phyloP scores from a whole-genome alignment of 1,284 basidiomycete genomes.

The Puccinia horiana region DNA sequence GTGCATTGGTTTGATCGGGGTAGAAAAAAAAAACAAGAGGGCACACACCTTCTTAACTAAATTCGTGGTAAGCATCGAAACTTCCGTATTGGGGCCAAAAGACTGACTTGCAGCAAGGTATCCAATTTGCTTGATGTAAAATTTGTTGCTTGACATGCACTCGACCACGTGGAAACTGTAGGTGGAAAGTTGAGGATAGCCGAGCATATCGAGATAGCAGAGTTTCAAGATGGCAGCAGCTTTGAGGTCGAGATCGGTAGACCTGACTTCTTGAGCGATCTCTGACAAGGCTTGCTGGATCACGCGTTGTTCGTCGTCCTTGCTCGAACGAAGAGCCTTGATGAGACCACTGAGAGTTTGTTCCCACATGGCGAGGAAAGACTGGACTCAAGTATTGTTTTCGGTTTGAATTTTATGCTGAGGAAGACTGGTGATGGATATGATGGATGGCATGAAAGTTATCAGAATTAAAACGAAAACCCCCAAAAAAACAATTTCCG shows the following conservation, averaged over 20 bases:
- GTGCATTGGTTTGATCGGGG: background rate
- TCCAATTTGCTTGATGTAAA: slow-evolving; percentile 90
- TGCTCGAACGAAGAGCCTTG: slow-evolving; percentile 57
- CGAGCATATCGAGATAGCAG: slow-evolving; percentile 92
- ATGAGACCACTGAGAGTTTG: slow-evolving; percentile 52
- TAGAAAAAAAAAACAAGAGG: background rate
- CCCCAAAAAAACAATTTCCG: background rate
- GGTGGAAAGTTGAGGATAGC: slow-evolving; percentile 79
- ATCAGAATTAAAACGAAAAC: background rate
- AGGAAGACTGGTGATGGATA: background rate
- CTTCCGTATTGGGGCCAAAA: slow-evolving; percentile 90
- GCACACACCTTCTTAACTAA: slow-evolving; percentile 85
- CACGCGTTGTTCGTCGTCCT: slow-evolving; percentile 60
- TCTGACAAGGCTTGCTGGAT: slow-evolving; percentile 65
- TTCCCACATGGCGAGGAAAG: slow-evolving; percentile 35
- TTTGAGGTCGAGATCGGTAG: slow-evolving; percentile 95
- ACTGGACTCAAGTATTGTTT: background rate
- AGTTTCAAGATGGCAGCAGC: slow-evolving; percentile 92
- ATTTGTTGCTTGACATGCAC: slow-evolving; percentile 89
- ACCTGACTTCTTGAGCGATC: slow-evolving; percentile 85
- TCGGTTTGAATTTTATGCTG: background rate
- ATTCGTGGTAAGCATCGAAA: slow-evolving; percentile 96
- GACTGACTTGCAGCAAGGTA: slow-evolving; percentile 93
- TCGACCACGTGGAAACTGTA: slow-evolving; percentile 88
- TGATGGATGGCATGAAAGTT: background rate